Conservation (phyloP, 345 rosid genomes). For the Limnanthes douglasii region DNA sequence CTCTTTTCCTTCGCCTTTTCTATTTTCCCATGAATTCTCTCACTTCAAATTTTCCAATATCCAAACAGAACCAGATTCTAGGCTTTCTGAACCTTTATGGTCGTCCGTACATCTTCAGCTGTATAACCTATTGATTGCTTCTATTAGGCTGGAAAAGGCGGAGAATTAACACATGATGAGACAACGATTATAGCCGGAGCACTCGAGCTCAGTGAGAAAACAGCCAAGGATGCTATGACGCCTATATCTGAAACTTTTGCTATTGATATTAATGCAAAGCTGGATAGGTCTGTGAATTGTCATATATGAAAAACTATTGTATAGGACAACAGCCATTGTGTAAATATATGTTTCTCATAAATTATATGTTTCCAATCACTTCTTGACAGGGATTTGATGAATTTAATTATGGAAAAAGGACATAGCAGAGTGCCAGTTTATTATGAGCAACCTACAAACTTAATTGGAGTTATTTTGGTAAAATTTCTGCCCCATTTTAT, state of each 20-base stretch:
- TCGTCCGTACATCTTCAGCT: constrained; percentile 1
- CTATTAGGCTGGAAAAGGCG: constrained; percentile 94
- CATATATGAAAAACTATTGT: constrained; percentile 1
- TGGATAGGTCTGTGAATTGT: constrained; percentile 45
- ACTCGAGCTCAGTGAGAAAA: constrained; percentile 79
- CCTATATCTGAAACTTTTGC: constrained; percentile 69
- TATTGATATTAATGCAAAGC: constrained; percentile 69
- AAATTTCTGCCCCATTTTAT: constrained; percentile 1
- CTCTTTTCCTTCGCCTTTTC: no score
- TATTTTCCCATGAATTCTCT: no score
- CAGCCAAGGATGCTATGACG: constrained; percentile 87
- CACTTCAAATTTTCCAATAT: no score
- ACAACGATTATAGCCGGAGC: constrained; percentile 99
- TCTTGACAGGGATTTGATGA: constrained; percentile 52
- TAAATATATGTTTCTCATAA: not conserved
- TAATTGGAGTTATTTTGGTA: constrained; percentile 88
- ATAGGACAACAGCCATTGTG: constrained; percentile 4
- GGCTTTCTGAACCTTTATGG: not conserved
- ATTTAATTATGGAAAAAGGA: constrained; percentile 78
- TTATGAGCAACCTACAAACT: constrained; percentile 79
- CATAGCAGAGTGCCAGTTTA: constrained; percentile 98
- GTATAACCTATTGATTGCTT: constrained; percentile 1
- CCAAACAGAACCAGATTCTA: no score
- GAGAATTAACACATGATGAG: constrained; percentile 93
- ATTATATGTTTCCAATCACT: constrained; percentile 8